phyloP scores from a whole-genome alignment of 75 land plant species.

The Cryptomeria japonica region DNA sequence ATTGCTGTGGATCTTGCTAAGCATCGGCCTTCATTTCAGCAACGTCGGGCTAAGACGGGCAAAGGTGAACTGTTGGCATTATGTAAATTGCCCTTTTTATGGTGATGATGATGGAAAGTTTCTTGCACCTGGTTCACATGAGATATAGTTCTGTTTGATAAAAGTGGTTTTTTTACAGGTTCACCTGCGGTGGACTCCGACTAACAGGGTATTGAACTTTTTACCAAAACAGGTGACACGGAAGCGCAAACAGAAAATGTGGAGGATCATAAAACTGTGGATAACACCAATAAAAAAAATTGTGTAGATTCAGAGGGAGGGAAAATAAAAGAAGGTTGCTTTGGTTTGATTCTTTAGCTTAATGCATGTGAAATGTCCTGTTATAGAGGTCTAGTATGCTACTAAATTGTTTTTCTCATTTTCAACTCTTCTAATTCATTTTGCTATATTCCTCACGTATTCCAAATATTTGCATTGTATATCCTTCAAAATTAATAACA shows the following conservation, averaged over 20 bases:
- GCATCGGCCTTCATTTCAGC: slow-evolving; percentile 71
- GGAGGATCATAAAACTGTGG: slow-evolving; percentile 7
- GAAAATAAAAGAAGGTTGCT: not conserved
- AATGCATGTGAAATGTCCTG: not conserved
- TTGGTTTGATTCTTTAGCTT: not conserved
- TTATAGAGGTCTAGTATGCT: not conserved
- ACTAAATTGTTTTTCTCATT: not conserved
- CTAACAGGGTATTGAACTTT: not conserved
- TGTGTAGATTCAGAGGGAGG: not conserved
- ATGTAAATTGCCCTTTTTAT: not conserved
- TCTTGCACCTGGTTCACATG: too few relatives aligned
- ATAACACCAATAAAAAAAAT: not conserved
- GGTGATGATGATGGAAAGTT: not conserved
- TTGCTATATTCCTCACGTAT: not conserved
- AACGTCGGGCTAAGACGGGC: slow-evolving; percentile 43
- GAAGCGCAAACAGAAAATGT: not conserved
- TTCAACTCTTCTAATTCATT: not conserved
- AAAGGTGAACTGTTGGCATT: slow-evolving; percentile 32
- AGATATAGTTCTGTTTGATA: not conserved
- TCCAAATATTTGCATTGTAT: not conserved
- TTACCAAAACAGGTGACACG: not conserved
- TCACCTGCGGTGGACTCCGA: not conserved
- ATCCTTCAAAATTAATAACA: not conserved
- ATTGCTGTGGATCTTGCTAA: slow-evolving; percentile 80
- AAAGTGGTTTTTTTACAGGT: not conserved